Evolutionary conservation across 345 rosid genomes (phyloP).

Genomic region (Hibiscus mutabilis): DNA sequence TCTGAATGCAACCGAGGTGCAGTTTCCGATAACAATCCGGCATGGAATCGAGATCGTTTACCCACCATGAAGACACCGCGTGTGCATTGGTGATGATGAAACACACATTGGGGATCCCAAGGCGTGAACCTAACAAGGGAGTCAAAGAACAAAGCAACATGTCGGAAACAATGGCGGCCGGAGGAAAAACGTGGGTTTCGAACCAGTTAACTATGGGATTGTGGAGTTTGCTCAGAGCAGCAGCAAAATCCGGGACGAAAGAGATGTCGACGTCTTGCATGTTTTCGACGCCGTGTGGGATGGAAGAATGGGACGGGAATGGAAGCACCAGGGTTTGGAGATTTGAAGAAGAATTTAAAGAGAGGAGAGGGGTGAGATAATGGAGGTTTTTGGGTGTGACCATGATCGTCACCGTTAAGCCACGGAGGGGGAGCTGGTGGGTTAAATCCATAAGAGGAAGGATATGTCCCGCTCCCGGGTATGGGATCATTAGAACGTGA

Average conservation of each 20-base stretch:
- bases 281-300: conserved; percentile 25
- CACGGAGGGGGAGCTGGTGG: conserved; percentile 26
- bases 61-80: conserved; percentile 2
- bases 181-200: conserved; percentile 41
- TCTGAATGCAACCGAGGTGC: not conserved
- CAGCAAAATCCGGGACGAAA: conserved; percentile 20
- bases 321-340: not conserved
- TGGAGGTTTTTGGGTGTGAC: conserved; percentile 36
- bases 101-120: conserved; percentile 20
- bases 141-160: conserved; percentile 48
- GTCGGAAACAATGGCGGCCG: conserved; percentile 47
- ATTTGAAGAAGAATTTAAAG: not conserved
- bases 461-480: conserved; percentile 16
- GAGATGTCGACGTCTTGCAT: conserved; percentile 21
- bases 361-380: conserved; percentile 16
- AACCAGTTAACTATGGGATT: conserved; percentile 43
- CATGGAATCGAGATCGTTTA: not conserved
- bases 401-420: conserved; percentile 26
- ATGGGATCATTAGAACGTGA: not conserved
- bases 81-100: not conserved
- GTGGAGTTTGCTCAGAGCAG: conserved; percentile 16
- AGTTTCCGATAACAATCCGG: not conserved
- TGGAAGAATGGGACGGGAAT: not conserved
- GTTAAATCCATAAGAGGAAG: conserved; percentile 31
- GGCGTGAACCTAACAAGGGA: conserved; percentile 14